Evolutionary conservation across 2,329 filamentous ascomycete genomes (phyloP).

Genomic region (Verticillium zaregamsianum): DNA sequence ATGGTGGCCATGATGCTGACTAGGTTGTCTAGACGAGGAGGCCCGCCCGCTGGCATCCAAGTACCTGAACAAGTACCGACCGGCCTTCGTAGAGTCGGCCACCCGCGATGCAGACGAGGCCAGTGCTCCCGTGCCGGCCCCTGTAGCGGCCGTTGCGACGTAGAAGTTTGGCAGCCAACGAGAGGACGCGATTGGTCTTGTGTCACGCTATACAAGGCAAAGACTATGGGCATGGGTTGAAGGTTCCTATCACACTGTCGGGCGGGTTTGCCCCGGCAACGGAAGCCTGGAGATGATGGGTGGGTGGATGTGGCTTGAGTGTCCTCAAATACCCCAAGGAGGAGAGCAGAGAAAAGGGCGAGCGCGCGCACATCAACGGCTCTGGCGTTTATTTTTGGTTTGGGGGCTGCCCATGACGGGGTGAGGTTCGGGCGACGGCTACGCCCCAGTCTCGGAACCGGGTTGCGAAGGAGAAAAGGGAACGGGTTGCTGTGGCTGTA

Average conservation of each 20-base stretch:
- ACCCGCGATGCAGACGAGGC: conserved; percentile 17
- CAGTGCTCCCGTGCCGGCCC: neutral
- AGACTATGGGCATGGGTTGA: neutral
- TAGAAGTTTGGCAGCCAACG: neutral
- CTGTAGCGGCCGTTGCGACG: neutral
- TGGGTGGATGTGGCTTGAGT: neutral
- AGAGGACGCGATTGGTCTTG: neutral
- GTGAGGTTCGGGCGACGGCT: neutral
- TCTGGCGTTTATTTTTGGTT: neutral
- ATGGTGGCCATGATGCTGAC: conserved; percentile 11
- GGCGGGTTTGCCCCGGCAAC: neutral
- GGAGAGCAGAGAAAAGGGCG: neutral
- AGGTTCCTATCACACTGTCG: neutral
- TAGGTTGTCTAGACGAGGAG: conserved; percentile 48
- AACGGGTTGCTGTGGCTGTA: neutral
- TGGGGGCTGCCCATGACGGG: neutral
- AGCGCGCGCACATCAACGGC: neutral
- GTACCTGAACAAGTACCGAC: conserved; percentile 58
- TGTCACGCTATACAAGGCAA: neutral
- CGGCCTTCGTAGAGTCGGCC: conserved; percentile 39
- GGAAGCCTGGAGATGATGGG: neutral
- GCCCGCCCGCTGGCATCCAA: conserved; percentile 58
- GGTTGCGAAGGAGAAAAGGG: too few relatives aligned
- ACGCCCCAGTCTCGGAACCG: neutral
- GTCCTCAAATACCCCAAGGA: neutral